Conservation (phyloP, 1,284 basidiomycete genomes). For the Veloboletus limbatus region DNA sequence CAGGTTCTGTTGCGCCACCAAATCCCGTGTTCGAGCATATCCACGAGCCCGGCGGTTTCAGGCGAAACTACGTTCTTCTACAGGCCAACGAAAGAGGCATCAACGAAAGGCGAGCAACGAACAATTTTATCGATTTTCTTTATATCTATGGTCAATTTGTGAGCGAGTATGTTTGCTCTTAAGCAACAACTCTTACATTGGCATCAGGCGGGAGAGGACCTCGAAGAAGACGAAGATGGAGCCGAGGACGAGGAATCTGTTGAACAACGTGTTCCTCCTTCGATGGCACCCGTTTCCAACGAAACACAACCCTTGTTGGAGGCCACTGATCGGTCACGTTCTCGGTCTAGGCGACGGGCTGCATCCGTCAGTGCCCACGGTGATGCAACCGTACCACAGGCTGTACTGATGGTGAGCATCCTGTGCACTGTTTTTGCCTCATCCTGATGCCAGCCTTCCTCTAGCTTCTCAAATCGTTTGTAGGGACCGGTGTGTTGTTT, state of each 20-base stretch:
- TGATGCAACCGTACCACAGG: slow-evolving; percentile 85
- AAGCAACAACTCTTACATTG: slow-evolving; percentile 3
- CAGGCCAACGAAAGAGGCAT: slow-evolving; percentile 66
- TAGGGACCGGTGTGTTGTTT: slow-evolving; percentile 96
- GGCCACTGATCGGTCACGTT: slow-evolving; percentile 31
- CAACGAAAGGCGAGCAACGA: slow-evolving; percentile 64
- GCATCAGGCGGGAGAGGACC: slow-evolving; percentile 85
- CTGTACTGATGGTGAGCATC: slow-evolving; percentile 78
- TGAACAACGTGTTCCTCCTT: slow-evolving; percentile 27
- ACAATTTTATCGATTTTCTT: slow-evolving; percentile 91
- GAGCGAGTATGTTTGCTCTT: slow-evolving; percentile 35
- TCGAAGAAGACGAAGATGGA: slow-evolving; percentile 75
- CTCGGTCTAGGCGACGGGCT: slow-evolving; percentile 56
- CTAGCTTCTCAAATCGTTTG: slow-evolving; percentile 90
- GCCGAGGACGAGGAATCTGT: slow-evolving; percentile 46
- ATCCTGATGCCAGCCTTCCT: slow-evolving; percentile 7
- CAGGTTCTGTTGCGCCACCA: slow-evolving; percentile 52
- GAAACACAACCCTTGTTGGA: slow-evolving; percentile 49
- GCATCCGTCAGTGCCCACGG: slow-evolving; percentile 62
- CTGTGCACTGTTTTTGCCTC: slow-evolving; percentile 7
- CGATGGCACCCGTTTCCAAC: slow-evolving; percentile 21
- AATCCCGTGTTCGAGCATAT: slow-evolving; percentile 86
- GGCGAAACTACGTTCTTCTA: slow-evolving; percentile 79
- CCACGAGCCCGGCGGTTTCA: slow-evolving; percentile 91
- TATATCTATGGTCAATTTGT: slow-evolving; percentile 94